Evolutionary conservation across 1,139 yeast genomes (phyloP).

Genomic region (Entelexis sorbosivorans): DNA sequence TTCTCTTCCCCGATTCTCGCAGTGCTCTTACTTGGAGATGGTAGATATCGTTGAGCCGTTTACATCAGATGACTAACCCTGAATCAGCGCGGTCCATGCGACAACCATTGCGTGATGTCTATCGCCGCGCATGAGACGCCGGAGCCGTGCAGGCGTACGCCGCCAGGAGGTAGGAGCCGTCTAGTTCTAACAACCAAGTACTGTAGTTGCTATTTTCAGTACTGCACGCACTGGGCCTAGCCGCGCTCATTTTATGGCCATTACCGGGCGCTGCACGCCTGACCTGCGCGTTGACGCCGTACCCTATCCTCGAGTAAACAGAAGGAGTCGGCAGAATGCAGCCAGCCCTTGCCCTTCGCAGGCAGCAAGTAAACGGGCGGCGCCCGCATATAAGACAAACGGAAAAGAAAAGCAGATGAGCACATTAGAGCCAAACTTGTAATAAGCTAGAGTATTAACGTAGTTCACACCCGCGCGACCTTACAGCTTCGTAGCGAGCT

Average conservation of each 20-base stretch:
- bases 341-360: neutral
- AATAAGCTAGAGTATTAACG: too few relatives aligned
- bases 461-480: too few relatives aligned
- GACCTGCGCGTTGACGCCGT: neutral
- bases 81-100: neutral
- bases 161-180: too few relatives aligned
- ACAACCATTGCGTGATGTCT: neutral
- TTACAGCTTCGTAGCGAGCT: constrained; percentile 1
- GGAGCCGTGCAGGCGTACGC: too few relatives aligned
- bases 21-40: neutral
- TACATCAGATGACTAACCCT: constrained; percentile 3
- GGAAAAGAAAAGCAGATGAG: too few relatives aligned
- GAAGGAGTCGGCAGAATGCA: neutral
- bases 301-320: neutral
- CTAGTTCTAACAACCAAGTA: too few relatives aligned
- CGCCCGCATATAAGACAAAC: too few relatives aligned
- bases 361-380: too few relatives aligned
- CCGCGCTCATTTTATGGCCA: too few relatives aligned
- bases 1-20: neutral
- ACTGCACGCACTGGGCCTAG: too few relatives aligned
- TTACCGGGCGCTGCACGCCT: neutral
- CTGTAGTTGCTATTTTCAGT: too few relatives aligned
- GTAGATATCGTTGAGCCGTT: neutral
- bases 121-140: neutral
- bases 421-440: too few relatives aligned